Percentiles rank a stretch among this genome's conserved stretches.
Conservation (phyloP, 805 yeast species). For the Barnettozyma populi region DNA sequence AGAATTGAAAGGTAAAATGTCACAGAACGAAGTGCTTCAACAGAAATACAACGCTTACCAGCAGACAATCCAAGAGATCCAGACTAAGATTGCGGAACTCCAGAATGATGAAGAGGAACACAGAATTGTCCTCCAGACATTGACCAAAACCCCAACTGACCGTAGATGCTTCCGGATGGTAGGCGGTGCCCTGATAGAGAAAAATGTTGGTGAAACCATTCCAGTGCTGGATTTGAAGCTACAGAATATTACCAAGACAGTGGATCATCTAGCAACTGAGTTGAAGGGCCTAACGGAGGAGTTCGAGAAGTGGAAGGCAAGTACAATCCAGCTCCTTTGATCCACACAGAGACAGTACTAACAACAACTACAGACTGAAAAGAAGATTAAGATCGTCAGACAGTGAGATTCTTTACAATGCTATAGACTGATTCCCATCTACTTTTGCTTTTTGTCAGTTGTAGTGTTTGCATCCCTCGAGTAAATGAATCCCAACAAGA, state of each 20-base stretch:
- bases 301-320: slow-evolving; percentile 38
- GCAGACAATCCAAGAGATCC: slow-evolving; percentile 40
- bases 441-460: slow-evolving; percentile 21
- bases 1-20: background rate
- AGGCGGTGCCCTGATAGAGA: slow-evolving; percentile 86
- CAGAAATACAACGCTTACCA: slow-evolving; percentile 47
- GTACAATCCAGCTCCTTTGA: background rate
- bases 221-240: slow-evolving; percentile 55
- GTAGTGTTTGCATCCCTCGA: slow-evolving; percentile 15
- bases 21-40: slow-evolving; percentile 34
- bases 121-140: slow-evolving; percentile 53
- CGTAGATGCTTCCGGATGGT: slow-evolving; percentile 90
- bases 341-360: slow-evolving; percentile 1
- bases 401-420: slow-evolving; percentile 1
- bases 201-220: slow-evolving; percentile 70
- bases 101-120: slow-evolving; percentile 44
- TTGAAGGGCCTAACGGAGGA: slow-evolving; percentile 29
- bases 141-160: slow-evolving; percentile 43
- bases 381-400: slow-evolving; percentile 15
- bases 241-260: slow-evolving; percentile 38
- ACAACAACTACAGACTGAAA: slow-evolving; percentile 8
- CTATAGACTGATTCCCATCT: background rate
- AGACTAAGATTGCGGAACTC: slow-evolving; percentile 41
- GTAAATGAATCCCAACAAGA: slow-evolving; percentile 55
- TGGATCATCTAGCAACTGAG: slow-evolving; percentile 30